Conservation (phyloP, 352 stramenopile species). For the Globisporangium sylvaticum region DNA sequence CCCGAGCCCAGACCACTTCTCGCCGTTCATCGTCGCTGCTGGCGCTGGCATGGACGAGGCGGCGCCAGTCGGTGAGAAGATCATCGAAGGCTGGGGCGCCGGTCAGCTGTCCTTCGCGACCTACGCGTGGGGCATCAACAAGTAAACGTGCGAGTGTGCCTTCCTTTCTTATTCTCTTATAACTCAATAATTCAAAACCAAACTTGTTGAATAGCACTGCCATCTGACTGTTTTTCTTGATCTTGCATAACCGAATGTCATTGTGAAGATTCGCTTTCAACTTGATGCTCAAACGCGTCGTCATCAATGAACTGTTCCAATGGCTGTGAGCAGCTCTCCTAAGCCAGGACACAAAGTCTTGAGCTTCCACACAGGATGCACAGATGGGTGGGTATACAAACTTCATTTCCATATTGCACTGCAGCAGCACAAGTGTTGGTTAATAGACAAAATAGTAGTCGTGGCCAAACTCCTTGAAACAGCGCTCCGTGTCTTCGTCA, state of each 20-base stretch:
- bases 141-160: not conserved
- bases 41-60: slow-evolving; percentile 43
- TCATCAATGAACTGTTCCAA: too few species aligned
- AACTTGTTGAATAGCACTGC: not conserved
- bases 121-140: slow-evolving; percentile 31
- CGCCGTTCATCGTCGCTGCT: slow-evolving; percentile 41
- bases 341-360: not conserved
- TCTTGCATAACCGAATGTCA: not conserved
- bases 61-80: slow-evolving; percentile 22
- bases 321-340: too few species aligned
- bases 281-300: too few species aligned
- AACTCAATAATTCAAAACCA: slow-evolving; percentile 1
- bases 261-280: too few species aligned
- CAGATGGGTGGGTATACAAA: not conserved
- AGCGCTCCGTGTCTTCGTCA: slow-evolving; percentile 2
- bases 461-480: slow-evolving; percentile 3
- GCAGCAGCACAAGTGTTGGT: not conserved
- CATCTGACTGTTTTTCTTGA: too few species aligned
- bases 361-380: not conserved
- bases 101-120: slow-evolving; percentile 38
- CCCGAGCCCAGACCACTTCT: slow-evolving; percentile 46
- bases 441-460: slow-evolving; percentile 13
- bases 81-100: slow-evolving; percentile 26
- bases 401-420: not conserved
- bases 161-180: not conserved